These are phyloP conservation scores for Podila clonocystis DNA, from an alignment of 192 early-diverging fungal genomes.

Conservation along the genomic window DNA sequence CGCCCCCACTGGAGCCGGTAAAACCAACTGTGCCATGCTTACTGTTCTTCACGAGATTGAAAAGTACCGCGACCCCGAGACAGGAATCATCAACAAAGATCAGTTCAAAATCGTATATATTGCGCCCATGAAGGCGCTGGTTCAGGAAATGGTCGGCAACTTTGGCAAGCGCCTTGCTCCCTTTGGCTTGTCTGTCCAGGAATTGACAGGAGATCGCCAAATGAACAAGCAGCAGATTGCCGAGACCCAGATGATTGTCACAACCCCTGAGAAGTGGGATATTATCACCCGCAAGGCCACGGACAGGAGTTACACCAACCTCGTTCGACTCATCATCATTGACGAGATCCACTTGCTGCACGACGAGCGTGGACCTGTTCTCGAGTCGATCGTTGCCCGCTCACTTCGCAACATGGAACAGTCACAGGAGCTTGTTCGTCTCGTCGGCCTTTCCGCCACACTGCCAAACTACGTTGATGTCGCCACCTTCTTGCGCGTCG, in stretches of 20 bases:
- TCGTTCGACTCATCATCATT: slow-evolving; percentile 92
- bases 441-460: slow-evolving; percentile 94
- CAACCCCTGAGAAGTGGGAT: slow-evolving; percentile 99
- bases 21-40: slow-evolving; percentile 98
- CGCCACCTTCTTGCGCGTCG: slow-evolving; percentile 91
- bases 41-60: slow-evolving; percentile 91
- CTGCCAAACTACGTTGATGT: slow-evolving; percentile 97
- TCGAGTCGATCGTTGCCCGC: slow-evolving; percentile 92
- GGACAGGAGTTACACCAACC: slow-evolving; percentile 88
- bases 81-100: slow-evolving; percentile 81
- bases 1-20: slow-evolving; percentile 98
- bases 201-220: slow-evolving; percentile 97
- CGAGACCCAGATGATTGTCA: slow-evolving; percentile 97
- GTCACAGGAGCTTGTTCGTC: slow-evolving; percentile 86
- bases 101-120: slow-evolving; percentile 98
- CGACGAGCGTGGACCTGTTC: slow-evolving; percentile 96
- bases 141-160: slow-evolving; percentile 97
- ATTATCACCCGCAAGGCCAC: slow-evolving; percentile 97
- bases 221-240: slow-evolving; percentile 97
- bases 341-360: slow-evolving; percentile 98
- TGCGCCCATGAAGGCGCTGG: slow-evolving; percentile 99
- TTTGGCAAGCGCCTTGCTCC: slow-evolving; percentile 78
- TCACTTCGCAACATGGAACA: slow-evolving; percentile 89
- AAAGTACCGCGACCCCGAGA: slow-evolving; percentile 77
- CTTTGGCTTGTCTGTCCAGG: slow-evolving; percentile 91